Percentiles rank a stretch among this genome's conserved stretches.
phyloP scores from a whole-genome alignment of 1,284 basidiomycete genomes.

The Rhodotorula sp. region DNA sequence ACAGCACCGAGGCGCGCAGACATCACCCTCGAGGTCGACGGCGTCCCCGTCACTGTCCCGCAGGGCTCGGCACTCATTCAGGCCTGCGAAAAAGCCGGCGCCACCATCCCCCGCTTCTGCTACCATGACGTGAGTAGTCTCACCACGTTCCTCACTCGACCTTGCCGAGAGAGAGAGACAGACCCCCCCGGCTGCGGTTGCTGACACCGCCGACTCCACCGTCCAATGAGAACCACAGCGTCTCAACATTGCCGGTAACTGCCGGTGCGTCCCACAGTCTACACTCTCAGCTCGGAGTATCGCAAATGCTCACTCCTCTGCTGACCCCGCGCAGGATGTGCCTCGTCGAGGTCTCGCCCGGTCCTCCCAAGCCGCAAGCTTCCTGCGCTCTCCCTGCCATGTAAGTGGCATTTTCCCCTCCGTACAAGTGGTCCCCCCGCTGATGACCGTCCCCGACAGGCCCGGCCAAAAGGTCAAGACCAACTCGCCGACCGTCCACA shows the following conservation, averaged over 20 bases:
- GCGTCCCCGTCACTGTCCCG: slow-evolving; percentile 43
- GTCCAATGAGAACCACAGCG: slow-evolving; percentile 53
- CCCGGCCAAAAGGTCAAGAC: slow-evolving; percentile 94
- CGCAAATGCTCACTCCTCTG: background rate
- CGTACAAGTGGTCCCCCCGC: background rate
- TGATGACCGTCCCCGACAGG: slow-evolving; percentile 3
- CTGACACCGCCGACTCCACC: background rate
- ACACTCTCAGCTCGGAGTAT: background rate
- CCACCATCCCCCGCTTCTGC: slow-evolving; percentile 64
- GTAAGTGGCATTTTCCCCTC: slow-evolving; percentile 45
- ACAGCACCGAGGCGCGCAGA: slow-evolving; percentile 25
- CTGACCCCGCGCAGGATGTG: slow-evolving; percentile 67
- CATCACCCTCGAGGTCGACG: slow-evolving; percentile 45
- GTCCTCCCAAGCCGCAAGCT: slow-evolving; percentile 47
- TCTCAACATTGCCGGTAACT: slow-evolving; percentile 91
- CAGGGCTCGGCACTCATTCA: slow-evolving; percentile 90
- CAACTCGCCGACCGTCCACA: slow-evolving; percentile 90
- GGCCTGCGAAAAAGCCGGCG: slow-evolving; percentile 64
- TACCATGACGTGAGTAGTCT: slow-evolving; percentile 76
- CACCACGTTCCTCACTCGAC: background rate
- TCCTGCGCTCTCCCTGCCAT: slow-evolving; percentile 92
- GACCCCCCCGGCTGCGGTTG: no score
- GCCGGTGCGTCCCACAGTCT: slow-evolving; percentile 59
- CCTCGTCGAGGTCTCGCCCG: slow-evolving; percentile 75
- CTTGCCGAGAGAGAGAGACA: no score